phyloP scores from a whole-genome alignment of 148 eudicot genomes.

The Agrostemma githago region DNA sequence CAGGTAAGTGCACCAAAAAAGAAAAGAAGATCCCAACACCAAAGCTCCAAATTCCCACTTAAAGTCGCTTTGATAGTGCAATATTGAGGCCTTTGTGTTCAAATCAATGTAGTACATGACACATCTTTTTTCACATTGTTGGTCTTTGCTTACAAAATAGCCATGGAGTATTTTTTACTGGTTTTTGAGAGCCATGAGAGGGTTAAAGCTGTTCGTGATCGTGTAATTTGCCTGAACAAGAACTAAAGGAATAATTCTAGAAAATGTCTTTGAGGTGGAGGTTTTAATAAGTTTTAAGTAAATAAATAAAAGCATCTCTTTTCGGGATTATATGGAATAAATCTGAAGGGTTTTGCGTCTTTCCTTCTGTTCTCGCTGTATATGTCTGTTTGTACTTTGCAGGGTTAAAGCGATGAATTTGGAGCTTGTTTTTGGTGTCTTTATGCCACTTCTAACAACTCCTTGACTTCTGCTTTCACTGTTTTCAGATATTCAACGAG shows the following conservation, averaged over 20 bases:
- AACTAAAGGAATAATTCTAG: no score
- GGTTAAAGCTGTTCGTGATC: no score
- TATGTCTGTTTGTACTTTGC: not conserved
- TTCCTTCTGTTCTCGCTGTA: not conserved
- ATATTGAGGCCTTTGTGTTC: not conserved
- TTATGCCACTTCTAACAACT: not conserved
- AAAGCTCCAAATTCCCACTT: not conserved
- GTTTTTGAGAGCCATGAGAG: no score
- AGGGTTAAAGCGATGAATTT: not conserved
- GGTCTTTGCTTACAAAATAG: not conserved
- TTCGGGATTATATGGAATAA: not conserved
- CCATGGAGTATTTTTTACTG: not conserved
- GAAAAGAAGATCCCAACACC: not conserved
- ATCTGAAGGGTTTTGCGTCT: not conserved
- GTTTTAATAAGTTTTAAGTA: no score
- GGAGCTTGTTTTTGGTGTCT: no score
- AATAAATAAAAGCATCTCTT: no score
- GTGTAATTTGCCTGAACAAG: no score
- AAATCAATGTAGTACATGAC: not conserved
- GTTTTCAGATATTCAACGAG: constrained; percentile 70
- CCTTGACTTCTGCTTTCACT: not conserved
- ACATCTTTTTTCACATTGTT: not conserved
- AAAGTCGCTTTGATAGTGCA: not conserved
- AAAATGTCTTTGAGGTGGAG: no score
- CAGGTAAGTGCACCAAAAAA: constrained; percentile 44